Base-by-base conservation (phyloP, 1,284 basidiomycete species). In the Tilletiopsis washingtonensis region DNA sequence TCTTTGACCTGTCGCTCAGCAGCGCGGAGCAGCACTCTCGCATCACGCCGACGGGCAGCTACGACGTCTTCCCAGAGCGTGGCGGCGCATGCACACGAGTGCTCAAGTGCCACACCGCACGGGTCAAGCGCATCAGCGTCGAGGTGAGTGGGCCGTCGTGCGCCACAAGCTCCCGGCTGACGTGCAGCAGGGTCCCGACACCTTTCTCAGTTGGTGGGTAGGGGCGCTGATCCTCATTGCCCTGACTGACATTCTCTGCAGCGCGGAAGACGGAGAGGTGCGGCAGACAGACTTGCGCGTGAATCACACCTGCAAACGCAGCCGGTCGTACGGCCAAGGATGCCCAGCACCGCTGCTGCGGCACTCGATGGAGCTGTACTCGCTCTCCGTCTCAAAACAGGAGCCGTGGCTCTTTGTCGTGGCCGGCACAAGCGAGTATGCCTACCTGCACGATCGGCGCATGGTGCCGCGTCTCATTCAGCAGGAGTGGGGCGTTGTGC, bases 151-250 rank as follows among this genome's bases (percentile, higher is more conserved):
- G n/a, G n/a, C n/a, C n/a, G n/a, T n/a, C n/a, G n/a, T n/a, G n/a
- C n/a, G n/a, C n/a, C n/a, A n/a, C n/a, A n/a, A n/a, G n/a, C n/a
- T n/a, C n/a, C n/a, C n/a, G n/a, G n/a, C n/a, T n/a, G n/a, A n/a
- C n/a, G n/a, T n/a, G n/a, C n/a, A n/a, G n/a, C 82, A 86, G 32
- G 87, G 83, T 54, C 84, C 88, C 0, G 82, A 87, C 70, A 70
- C 84, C 36, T 94, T 94, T 73, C 74, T 96, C 27, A 87, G 88
- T 0, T 87, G n/a, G n/a, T n/a, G n/a, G n/a, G n/a, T n/a, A n/a
- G n/a, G n/a, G n/a, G n/a, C n/a, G n/a, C n/a, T n/a, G n/a, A n/a
- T n/a, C n/a, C n/a, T n/a, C n/a, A n/a, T n/a, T n/a, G n/a, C n/a
- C n/a, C n/a, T n/a, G n/a, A n/a, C n/a, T n/a, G n/a, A n/a, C n/a